These are phyloP conservation scores for Leccinum pachyderme DNA, from an alignment of 1,284 basidiomycete genomes.

Conservation along the genomic window DNA sequence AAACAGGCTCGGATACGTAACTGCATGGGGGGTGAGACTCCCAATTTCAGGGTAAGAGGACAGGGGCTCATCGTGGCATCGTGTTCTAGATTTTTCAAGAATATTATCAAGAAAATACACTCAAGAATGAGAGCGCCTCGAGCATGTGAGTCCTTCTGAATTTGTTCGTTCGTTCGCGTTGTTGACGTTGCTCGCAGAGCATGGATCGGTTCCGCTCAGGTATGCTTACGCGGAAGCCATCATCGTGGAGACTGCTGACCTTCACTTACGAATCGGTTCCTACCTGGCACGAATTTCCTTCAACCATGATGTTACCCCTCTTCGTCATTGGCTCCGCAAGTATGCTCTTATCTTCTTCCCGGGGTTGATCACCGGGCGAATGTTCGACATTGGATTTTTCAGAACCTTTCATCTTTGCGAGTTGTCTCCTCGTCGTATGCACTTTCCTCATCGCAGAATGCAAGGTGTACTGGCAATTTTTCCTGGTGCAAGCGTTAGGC, in stretches of 20 bases:
- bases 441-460: constrained; percentile 53
- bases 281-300: background rate
- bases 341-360: constrained; percentile 44
- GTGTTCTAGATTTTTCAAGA: constrained; percentile 35
- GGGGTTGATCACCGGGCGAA: constrained; percentile 26
- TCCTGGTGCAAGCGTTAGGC: constrained; percentile 48
- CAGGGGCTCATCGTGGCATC: background rate
- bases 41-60: background rate
- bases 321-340: constrained; percentile 9
- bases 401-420: constrained; percentile 36
- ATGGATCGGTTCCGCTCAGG: constrained; percentile 42
- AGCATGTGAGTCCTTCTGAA: constrained; percentile 24
- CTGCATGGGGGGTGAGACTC: constrained; percentile 29
- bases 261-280: background rate
- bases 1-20: constrained; percentile 28
- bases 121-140: constrained; percentile 28
- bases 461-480: constrained; percentile 51
- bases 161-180: background rate
- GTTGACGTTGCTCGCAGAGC: constrained; percentile 24
- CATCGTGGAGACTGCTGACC: background rate
- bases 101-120: constrained; percentile 33
- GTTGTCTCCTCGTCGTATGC: constrained; percentile 40
- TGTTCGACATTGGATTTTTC: constrained; percentile 33
- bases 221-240: background rate
- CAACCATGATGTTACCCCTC: background rate